A percentile compares a stretch with the other conserved stretches of the same genome.
These are phyloP conservation scores for Pichia cephalocereana DNA, from an alignment of 805 yeast species.

Conservation along the genomic window DNA sequence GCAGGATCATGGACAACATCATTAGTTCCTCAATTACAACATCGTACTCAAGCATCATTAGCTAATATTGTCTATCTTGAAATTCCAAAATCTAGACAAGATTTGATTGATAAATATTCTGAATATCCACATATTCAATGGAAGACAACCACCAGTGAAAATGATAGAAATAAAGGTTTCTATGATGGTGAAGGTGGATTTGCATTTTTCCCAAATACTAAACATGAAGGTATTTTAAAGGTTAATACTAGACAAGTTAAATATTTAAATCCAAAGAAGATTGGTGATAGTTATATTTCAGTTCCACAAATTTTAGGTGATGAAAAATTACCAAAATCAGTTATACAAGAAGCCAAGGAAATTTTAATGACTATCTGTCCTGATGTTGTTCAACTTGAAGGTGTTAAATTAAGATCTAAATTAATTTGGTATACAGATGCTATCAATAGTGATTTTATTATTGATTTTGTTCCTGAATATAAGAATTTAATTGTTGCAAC, in stretches of 20 bases:
- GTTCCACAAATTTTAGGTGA: slow-evolving; percentile 9
- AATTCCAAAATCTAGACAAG: slow-evolving; percentile 17
- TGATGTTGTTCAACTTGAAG: not conserved
- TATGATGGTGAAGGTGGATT: slow-evolving; percentile 12
- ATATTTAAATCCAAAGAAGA: slow-evolving; percentile 7
- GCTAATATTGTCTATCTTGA: slow-evolving; percentile 14
- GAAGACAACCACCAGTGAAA: slow-evolving; percentile 11
- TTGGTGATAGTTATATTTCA: slow-evolving; percentile 3
- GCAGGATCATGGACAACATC: slow-evolving; percentile 19
- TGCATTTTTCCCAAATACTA: slow-evolving; percentile 13
- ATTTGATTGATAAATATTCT: slow-evolving; percentile 17
- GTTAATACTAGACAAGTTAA: slow-evolving; percentile 11
- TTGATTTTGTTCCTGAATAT: slow-evolving; percentile 17
- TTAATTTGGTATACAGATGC: slow-evolving; percentile 18
- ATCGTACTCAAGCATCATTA: slow-evolving; percentile 14
- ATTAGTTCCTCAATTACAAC: slow-evolving; percentile 10
- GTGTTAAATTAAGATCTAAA: not conserved
- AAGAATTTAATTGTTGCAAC: slow-evolving; percentile 14
- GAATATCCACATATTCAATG: slow-evolving; percentile 14
- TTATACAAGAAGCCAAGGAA: slow-evolving; percentile 12
- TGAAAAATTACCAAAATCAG: slow-evolving; percentile 11
- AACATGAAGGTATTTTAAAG: slow-evolving; percentile 11
- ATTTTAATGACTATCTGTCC: slow-evolving; percentile 8
- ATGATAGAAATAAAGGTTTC: slow-evolving; percentile 8
- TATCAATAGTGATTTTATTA: slow-evolving; percentile 16